These are phyloP conservation scores for Pyrenophora tritici-repentis DNA, from an alignment of 2,329 filamentous ascomycete genomes.

Conservation along the genomic window DNA sequence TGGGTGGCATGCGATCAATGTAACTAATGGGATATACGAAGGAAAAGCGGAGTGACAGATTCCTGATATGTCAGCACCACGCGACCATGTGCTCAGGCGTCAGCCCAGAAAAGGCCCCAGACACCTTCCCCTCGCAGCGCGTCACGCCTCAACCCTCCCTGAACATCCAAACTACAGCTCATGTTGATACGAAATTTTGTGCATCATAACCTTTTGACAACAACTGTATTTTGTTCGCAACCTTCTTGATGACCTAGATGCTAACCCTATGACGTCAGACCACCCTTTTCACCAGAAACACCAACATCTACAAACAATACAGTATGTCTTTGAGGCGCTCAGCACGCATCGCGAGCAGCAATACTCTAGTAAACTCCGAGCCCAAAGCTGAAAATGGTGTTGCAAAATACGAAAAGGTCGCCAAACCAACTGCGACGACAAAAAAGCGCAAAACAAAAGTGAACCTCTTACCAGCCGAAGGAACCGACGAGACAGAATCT, in stretches of 20 bases:
- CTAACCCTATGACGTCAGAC: slow-evolving; percentile 31
- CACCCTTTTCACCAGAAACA: slow-evolving; percentile 2
- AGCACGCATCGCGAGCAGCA: slow-evolving; percentile 50
- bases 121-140: slow-evolving; percentile 12
- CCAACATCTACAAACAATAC: slow-evolving; percentile 1
- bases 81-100: slow-evolving; percentile 37
- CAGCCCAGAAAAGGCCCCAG: slow-evolving; percentile 15
- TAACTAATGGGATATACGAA: too few relatives aligned
- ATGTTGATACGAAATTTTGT: too few relatives aligned
- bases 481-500: not conserved
- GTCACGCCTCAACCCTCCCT: slow-evolving; percentile 17
- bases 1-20: too few relatives aligned
- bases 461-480: slow-evolving; percentile 3
- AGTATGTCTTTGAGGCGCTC: slow-evolving; percentile 61
- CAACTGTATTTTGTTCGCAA: slow-evolving; percentile 7
- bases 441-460: slow-evolving; percentile 35
- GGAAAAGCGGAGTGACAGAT: slow-evolving; percentile 7
- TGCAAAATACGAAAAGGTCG: slow-evolving; percentile 16
- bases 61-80: slow-evolving; percentile 30
- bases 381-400: slow-evolving; percentile 13
- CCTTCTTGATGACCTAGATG: slow-evolving; percentile 53
- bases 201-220: not conserved
- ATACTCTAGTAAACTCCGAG: slow-evolving; percentile 23
- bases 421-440: slow-evolving; percentile 13
- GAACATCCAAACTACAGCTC: not conserved